These are phyloP conservation scores for Pichia sp. DNA, from an alignment of 1,139 yeast species.

Conservation along the genomic window DNA sequence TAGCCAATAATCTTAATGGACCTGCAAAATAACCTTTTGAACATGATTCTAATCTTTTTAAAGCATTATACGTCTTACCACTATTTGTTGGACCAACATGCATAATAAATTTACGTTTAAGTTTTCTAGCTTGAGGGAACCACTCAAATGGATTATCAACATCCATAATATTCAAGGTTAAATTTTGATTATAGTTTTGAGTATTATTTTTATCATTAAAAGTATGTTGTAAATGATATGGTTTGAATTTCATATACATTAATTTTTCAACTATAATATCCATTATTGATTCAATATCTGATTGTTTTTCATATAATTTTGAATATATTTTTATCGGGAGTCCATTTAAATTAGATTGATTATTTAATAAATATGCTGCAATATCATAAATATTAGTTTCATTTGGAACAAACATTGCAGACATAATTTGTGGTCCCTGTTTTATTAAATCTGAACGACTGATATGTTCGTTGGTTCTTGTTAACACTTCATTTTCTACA, in stretches of 20 bases:
- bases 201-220: conserved; percentile 26
- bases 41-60: conserved; percentile 60
- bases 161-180: conserved; percentile 37
- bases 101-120: conserved; percentile 72
- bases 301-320: neutral
- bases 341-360: neutral
- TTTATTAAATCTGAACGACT: neutral
- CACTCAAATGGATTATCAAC: conserved; percentile 73
- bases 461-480: conserved; percentile 9
- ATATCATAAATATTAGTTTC: conserved; percentile 1
- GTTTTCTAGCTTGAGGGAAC: conserved; percentile 81
- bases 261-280: conserved; percentile 24
- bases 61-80: conserved; percentile 89
- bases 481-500: conserved; percentile 11
- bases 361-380: conserved; percentile 6
- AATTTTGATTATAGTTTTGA: conserved; percentile 28
- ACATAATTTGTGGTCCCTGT: conserved; percentile 4
- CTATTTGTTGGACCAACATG: conserved; percentile 98
- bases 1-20: conserved; percentile 80
- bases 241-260: conserved; percentile 27
- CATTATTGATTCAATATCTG: conserved; percentile 1
- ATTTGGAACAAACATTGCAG: conserved; percentile 5
- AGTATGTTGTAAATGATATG: conserved; percentile 23
- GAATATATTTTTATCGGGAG: conserved; percentile 2
- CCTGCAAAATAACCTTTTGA: conserved; percentile 92